phyloP scores from a whole-genome alignment of 129 eudicot genomes.

The Smallanthus sonchifolius region DNA sequence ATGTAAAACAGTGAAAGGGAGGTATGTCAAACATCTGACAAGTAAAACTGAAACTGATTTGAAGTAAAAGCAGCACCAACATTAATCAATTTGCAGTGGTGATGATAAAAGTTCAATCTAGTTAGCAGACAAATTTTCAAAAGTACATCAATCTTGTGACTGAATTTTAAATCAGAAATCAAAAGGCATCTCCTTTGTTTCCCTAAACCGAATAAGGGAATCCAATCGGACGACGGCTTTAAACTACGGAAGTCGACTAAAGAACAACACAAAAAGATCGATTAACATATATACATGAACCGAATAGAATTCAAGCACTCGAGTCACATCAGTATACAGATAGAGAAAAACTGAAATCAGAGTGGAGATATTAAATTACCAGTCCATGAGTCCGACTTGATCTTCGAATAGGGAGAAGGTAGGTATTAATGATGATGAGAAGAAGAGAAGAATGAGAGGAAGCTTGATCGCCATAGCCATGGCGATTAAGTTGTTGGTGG shows the following conservation, averaged over 20 bases:
- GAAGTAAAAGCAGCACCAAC: background rate
- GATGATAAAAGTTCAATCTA: background rate
- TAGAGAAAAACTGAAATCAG: background rate
- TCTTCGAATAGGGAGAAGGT: constrained; percentile 66
- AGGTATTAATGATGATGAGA: constrained; percentile 29
- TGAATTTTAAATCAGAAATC: background rate
- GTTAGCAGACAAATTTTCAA: background rate
- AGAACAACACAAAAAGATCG: background rate
- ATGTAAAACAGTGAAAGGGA: constrained; percentile 6
- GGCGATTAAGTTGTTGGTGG: constrained; percentile 26
- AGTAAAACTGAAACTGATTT: background rate
- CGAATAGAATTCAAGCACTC: background rate
- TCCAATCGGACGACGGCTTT: background rate
- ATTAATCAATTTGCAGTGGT: background rate
- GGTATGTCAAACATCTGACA: background rate
- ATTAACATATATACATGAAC: background rate
- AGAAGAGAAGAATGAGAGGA: constrained; percentile 35
- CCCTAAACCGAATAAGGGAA: background rate
- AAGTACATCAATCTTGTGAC: background rate
- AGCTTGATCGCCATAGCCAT: constrained; percentile 84
- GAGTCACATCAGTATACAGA: background rate
- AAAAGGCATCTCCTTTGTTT: background rate
- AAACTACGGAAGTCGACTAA: background rate
- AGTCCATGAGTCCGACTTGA: constrained; percentile 96
- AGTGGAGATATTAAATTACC: constrained; percentile 32